Evolutionary conservation across 192 early-diverging fungal species (phyloP).

Genomic region (Backusella parvicylindrica): DNA sequence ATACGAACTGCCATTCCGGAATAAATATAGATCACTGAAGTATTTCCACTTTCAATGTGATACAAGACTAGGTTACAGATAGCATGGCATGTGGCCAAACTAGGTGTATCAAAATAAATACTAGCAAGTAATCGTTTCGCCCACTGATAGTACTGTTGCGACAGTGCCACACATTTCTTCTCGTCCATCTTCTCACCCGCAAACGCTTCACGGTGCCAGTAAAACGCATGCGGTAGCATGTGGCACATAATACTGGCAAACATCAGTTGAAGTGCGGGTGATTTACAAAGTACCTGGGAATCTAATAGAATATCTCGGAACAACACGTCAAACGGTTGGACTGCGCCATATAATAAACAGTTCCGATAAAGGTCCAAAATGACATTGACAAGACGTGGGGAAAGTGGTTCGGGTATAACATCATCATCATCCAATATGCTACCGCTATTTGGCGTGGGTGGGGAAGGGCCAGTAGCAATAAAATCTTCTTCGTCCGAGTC

Average conservation of each 20-base stretch:
- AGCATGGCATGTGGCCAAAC: conserved; percentile 23
- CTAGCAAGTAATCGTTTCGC: conserved; percentile 21
- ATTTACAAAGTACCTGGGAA: neutral
- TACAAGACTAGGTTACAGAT: conserved; percentile 31
- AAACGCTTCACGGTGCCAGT: conserved; percentile 28
- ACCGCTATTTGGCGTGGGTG: neutral
- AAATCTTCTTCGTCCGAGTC: conserved; percentile 4
- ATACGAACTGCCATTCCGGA: conserved; percentile 34
- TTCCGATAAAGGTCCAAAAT: conserved; percentile 21
- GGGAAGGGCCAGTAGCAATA: neutral
- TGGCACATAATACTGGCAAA: conserved; percentile 30
- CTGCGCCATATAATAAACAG: conserved; percentile 29
- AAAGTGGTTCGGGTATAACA: conserved; percentile 10
- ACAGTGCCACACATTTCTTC: conserved; percentile 8
- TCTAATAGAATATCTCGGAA: conserved; percentile 17
- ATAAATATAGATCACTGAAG: conserved; percentile 30
- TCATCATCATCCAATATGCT: neutral
- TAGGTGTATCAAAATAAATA: conserved; percentile 30
- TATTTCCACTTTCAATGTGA: conserved; percentile 34
- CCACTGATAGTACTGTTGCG: conserved; percentile 26
- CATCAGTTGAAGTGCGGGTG: conserved; percentile 18
- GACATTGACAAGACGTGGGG: conserved; percentile 3
- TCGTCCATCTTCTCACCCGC: conserved; percentile 4
- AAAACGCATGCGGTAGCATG: conserved; percentile 27
- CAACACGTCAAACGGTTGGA: conserved; percentile 22